These are phyloP conservation scores for Xylaria bambusicola DNA, from an alignment of 495 filamentous ascomycete species.

Conservation along the genomic window DNA sequence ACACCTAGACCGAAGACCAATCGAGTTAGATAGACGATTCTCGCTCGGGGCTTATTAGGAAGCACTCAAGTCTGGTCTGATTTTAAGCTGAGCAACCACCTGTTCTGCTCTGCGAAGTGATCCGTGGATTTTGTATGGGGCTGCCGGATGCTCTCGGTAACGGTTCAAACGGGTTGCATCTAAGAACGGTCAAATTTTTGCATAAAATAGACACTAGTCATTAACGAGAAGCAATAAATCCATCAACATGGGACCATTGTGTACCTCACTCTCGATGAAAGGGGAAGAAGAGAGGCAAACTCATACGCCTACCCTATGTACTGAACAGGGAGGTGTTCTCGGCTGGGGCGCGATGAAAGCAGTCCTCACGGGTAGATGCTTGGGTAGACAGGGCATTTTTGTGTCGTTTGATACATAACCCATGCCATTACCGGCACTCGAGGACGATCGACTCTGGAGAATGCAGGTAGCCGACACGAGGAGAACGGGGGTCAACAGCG, in stretches of 20 bases:
- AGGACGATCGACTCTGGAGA: conserved; percentile 9
- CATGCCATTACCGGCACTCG: conserved; percentile 9
- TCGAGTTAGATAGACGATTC: background rate
- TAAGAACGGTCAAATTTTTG: background rate
- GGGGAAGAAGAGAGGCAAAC: background rate
- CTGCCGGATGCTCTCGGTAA: background rate
- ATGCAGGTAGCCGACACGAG: background rate
- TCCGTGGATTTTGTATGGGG: conserved; percentile 11
- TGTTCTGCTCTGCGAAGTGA: conserved; percentile 3
- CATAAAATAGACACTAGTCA: too few species aligned
- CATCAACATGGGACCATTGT: too few species aligned
- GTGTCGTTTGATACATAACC: background rate
- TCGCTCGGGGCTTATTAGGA: background rate
- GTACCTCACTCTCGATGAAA: too few species aligned
- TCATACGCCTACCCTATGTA: too few species aligned
- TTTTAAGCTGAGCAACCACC: conserved; percentile 15
- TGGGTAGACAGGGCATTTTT: background rate
- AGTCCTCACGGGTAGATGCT: too few species aligned
- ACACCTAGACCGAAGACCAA: background rate
- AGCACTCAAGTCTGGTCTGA: background rate
- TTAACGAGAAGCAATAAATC: too few species aligned
- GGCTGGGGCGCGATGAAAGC: too few species aligned
- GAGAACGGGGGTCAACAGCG: conserved; percentile 5
- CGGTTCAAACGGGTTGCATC: background rate
- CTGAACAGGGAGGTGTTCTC: too few species aligned